Base-by-base conservation (phyloP, 2,329 filamentous ascomycete genomes). In the Bipolaris gigantea region DNA sequence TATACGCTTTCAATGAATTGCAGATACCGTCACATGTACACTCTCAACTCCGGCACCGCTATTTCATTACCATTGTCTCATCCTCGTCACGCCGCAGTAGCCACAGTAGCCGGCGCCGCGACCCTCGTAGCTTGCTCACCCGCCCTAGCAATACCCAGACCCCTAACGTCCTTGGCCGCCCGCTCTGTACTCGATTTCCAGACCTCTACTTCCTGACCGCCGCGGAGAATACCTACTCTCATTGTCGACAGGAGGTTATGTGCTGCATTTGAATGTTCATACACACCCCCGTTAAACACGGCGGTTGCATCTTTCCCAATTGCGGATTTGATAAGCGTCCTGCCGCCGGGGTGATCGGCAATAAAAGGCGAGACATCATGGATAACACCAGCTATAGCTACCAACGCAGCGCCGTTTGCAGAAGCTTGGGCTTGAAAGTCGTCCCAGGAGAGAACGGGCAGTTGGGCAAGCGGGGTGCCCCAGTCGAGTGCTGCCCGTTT, bases 121-220 rank as follows among this genome's bases (percentile, higher is more conserved):
- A 93, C 84, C 75, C 89, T 89, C 59, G 92, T 96, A 53, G 89
- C 84, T 78, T 96, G 92, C 61, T 85, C 80, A 43, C 90, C 91
- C 61, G 90, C 90, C 25, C 36, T 42, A 60, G 90, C 87, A 63
- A 93, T 83, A 63, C 95, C 85, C 71, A 88, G 81, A 27, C 90
- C 90, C 40, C 85, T 81, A 13, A 85, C 88, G 72, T 95, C 91
- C 71, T 89, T 90, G 71, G 19, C 25, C 85, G 48, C 42, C 44
- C 13, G 18, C 33, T 49, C 50, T 9, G 48, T 48, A 32, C 60
- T 56, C 8, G 49, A 63, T 62, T 76, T 76, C 74, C 74, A 76
- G 3, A 74, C 65, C 58, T 76, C 74, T 2, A 76, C 74, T 51
- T 76, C 74, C 48, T 68, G 67, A 3, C 74, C 74, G 21, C 74